Base-by-base conservation (phyloP, 2,329 filamentous ascomycete genomes). In the Fusarium vanettenii region DNA sequence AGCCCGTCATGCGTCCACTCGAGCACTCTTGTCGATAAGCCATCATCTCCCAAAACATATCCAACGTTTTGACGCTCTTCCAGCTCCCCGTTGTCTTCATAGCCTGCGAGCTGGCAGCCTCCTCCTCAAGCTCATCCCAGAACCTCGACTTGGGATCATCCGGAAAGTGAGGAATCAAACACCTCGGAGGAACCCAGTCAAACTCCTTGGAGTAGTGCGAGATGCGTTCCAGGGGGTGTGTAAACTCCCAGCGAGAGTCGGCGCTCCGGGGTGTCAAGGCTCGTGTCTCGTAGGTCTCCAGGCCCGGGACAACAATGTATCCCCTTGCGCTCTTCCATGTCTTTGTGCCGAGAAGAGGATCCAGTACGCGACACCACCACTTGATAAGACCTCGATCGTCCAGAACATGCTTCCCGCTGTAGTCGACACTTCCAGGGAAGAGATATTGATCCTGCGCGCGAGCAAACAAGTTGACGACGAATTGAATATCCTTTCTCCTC, bases 21-120 rank as follows among this genome's bases (percentile, higher is more conserved):
- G 95, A 98, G 80, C 97, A 99, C 80, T 99, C 97, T 81, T 98
- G 97, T 66, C 97, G 89, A 80, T 94, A 98, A 0, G 95, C 93
- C 96, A 99, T 98, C 89, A 97, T 93, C 72, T 99, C 97, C 97
- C 97, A 99, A 80, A 99, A 99, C 76, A 95, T 92, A n/a, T 95
- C 94, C 45, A 99, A 85, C 0, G 91, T 93, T 80, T 89, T 92
- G 27, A 98, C 92, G 69, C 93, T 95, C 80, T 92, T 93, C 97
- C 97, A 99, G 66, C 90, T 88, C 0, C 93, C 93, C 4, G 86
- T 84, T 29, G 86, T 87, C 74, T 90, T 89, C 74, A 89, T 84
- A 64, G 85, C 85, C 6, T 84, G 84, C 2, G 89, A 86, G 33
- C 90, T 90, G 1, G 90, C 88, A 0, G 94, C 88, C 80, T 97